Conservation (phyloP, 2,329 filamentous ascomycete genomes). For the Sporothrix mexicana region DNA sequence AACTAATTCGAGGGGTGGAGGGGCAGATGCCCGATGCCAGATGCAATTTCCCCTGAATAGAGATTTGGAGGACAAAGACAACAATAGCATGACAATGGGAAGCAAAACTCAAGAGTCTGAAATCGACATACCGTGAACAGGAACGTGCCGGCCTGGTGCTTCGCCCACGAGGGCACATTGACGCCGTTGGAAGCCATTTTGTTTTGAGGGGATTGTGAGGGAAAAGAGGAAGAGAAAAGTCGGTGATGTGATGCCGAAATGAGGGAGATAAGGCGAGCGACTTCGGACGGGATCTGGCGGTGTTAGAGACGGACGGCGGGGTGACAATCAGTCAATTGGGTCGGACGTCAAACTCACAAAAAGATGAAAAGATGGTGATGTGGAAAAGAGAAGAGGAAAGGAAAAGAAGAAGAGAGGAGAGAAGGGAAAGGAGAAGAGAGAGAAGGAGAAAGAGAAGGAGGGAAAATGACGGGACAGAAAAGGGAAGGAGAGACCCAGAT, state of each 20-base stretch:
- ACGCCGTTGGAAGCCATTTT: constrained; percentile 50
- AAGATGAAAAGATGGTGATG: constrained; percentile 11
- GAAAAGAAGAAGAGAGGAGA: not conserved
- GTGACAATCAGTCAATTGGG: not conserved
- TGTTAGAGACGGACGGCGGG: not conserved
- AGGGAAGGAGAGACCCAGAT: constrained; percentile 19
- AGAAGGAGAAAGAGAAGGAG: not conserved
- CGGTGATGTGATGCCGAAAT: constrained; percentile 18
- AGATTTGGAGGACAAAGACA: constrained; percentile 14
- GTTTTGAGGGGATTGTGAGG: constrained; percentile 27
- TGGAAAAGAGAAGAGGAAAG: not conserved
- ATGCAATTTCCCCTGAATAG: constrained; percentile 10
- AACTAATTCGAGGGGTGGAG: not conserved
- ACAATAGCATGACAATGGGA: constrained; percentile 9
- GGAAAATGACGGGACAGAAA: not conserved
- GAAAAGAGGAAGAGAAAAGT: not conserved
- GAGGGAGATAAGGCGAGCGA: constrained; percentile 14
- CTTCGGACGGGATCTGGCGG: constrained; percentile 13
- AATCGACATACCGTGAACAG: constrained; percentile 76
- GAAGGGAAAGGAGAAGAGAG: not conserved
- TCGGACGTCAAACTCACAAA: not conserved
- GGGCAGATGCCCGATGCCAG: not conserved
- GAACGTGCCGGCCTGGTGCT: constrained; percentile 72
- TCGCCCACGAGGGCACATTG: constrained; percentile 48
- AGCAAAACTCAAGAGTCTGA: no score